These are phyloP conservation scores for Colletotrichum coccodes DNA, from an alignment of 2,329 filamentous ascomycete species.

Conservation along the genomic window DNA sequence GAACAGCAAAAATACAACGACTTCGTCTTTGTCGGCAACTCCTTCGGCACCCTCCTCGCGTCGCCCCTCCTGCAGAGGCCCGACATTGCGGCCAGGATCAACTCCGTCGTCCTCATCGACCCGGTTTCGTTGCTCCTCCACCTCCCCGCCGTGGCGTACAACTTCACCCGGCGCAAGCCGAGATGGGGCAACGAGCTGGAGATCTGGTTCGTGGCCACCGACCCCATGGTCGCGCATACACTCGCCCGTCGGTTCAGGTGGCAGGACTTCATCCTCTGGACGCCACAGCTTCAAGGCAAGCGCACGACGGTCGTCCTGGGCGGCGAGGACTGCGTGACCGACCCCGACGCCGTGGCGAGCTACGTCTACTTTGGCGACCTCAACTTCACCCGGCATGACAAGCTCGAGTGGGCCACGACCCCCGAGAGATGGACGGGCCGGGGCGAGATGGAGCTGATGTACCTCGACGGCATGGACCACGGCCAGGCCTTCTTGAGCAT, in stretches of 20 bases:
- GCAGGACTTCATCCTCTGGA: constrained; percentile 77
- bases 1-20: constrained; percentile 64
- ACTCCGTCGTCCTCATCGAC: constrained; percentile 60
- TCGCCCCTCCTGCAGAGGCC: constrained; percentile 53
- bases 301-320: constrained; percentile 38
- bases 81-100: constrained; percentile 55
- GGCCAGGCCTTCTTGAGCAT: constrained; percentile 35
- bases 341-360: constrained; percentile 37
- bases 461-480: constrained; percentile 38
- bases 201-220: constrained; percentile 77
- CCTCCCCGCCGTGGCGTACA: constrained; percentile 76
- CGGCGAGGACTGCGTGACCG: constrained; percentile 37
- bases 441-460: constrained; percentile 38
- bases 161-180: constrained; percentile 69
- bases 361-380: constrained; percentile 38
- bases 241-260: constrained; percentile 77
- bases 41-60: constrained; percentile 72
- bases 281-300: constrained; percentile 64
- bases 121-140: constrained; percentile 77
- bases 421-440: constrained; percentile 36
- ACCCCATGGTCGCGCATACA: constrained; percentile 73
- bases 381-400: constrained; percentile 30
- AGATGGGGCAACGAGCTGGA: constrained; percentile 72
- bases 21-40: constrained; percentile 72
- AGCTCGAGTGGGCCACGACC: constrained; percentile 31